These are phyloP conservation scores for Amphirosellinia nigrospora DNA, from an alignment of 495 filamentous ascomycete genomes.

Conservation along the genomic window DNA sequence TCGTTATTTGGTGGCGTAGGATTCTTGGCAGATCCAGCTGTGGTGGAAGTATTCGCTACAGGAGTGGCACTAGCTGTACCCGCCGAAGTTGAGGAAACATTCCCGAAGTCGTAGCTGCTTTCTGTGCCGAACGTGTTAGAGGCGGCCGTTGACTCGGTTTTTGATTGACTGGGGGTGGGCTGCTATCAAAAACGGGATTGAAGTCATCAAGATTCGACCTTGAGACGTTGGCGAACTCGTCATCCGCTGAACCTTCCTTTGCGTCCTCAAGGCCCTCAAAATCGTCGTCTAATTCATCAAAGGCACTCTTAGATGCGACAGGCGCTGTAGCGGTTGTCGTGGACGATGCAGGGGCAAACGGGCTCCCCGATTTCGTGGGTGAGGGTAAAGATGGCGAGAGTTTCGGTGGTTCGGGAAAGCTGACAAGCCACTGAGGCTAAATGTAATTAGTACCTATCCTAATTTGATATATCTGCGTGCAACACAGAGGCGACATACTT, in stretches of 20 bases:
- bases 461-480: neutral
- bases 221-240: conserved; percentile 74
- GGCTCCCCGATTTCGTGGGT: conserved; percentile 28
- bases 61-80: conserved; percentile 61
- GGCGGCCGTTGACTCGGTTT: conserved; percentile 50
- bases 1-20: conserved; percentile 57
- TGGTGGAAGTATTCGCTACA: conserved; percentile 45
- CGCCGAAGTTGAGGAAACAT: conserved; percentile 48
- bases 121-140: conserved; percentile 51
- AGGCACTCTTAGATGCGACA: conserved; percentile 49
- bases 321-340: conserved; percentile 36
- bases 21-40: conserved; percentile 41
- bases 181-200: conserved; percentile 68
- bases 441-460: conserved; percentile 23
- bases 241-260: conserved; percentile 88
- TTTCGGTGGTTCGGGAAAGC: conserved; percentile 41
- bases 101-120: conserved; percentile 57
- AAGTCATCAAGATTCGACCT: conserved; percentile 68
- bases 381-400: conserved; percentile 35
- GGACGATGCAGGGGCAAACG: conserved; percentile 38
- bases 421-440: conserved; percentile 33
- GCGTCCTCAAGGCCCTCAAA: conserved; percentile 90
- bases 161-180: conserved; percentile 60
- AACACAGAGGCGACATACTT: conserved; percentile 35
- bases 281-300: conserved; percentile 85